phyloP scores from a whole-genome alignment of 2,329 filamentous ascomycete species.

The Geosmithia putterillii region DNA sequence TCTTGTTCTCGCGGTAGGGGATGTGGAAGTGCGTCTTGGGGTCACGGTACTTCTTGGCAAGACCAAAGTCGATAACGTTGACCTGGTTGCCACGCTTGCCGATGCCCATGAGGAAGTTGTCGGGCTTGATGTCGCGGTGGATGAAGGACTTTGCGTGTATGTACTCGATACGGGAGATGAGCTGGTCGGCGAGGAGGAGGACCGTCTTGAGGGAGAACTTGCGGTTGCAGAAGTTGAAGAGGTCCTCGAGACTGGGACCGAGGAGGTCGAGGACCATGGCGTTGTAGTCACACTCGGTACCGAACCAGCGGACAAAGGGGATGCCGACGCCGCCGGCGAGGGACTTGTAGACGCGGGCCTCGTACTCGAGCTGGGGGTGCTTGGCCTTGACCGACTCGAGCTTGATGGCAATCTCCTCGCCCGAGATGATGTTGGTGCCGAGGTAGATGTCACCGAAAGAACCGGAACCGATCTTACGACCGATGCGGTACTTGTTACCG shows the following conservation, averaged over 20 bases:
- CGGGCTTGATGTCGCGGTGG: constrained; percentile 97
- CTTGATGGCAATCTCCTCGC: constrained; percentile 98
- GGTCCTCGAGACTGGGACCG: constrained; percentile 85
- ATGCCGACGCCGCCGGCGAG: constrained; percentile 97
- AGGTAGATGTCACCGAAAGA: constrained; percentile 98
- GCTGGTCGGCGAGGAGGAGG: constrained; percentile 98
- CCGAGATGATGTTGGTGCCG: constrained; percentile 96
- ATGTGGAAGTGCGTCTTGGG: constrained; percentile 99
- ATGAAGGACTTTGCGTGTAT: constrained; percentile 99
- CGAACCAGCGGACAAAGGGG: constrained; percentile 99
- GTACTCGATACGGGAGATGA: constrained; percentile 84
- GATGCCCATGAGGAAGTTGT: constrained; percentile 95
- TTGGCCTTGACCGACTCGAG: constrained; percentile 99
- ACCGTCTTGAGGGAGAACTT: constrained; percentile 96
- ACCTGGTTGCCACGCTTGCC: constrained; percentile 97
- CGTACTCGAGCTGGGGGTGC: constrained; percentile 92
- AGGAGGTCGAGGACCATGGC: constrained; percentile 96
- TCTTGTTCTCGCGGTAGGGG: constrained; percentile 93
- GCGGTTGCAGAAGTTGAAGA: constrained; percentile 94
- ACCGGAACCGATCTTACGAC: constrained; percentile 98
- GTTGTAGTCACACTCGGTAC: constrained; percentile 95
- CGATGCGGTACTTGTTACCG: constrained; percentile 95
- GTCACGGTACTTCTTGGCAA: constrained; percentile 98
- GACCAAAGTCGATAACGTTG: constrained; percentile 96
- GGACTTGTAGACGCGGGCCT: constrained; percentile 99